A percentile compares a stretch with the other conserved stretches of the same genome.
These are phyloP conservation scores for Puccinellia tenuiflora DNA, from an alignment of 176 grass and related monocot species.

Conservation along the genomic window DNA sequence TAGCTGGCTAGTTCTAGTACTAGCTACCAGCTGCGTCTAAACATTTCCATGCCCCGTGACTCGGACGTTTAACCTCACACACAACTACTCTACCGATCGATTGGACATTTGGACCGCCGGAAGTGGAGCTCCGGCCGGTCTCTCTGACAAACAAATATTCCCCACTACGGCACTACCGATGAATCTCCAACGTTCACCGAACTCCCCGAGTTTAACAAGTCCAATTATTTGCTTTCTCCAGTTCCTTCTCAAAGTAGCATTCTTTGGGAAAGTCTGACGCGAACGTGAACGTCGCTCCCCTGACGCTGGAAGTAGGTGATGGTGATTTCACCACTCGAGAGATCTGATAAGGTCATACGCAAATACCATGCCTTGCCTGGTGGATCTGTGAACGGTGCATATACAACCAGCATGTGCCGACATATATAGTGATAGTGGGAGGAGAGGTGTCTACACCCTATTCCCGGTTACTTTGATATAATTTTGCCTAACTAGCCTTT, in stretches of 20 bases:
- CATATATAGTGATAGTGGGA: too few species aligned
- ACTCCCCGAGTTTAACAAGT: slow-evolving; percentile 16
- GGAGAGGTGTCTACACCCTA: neutral
- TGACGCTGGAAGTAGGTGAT: slow-evolving; percentile 34
- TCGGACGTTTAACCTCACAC: neutral
- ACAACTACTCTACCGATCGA: neutral
- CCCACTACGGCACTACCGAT: slow-evolving; percentile 2
- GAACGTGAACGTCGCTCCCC: neutral
- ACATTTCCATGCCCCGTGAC: neutral
- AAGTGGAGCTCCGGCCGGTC: neutral
- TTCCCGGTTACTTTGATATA: neutral
- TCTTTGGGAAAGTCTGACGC: neutral
- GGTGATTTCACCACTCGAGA: slow-evolving; percentile 37
- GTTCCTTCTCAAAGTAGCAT: slow-evolving; percentile 1
- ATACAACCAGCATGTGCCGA: neutral
- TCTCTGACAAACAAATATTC: neutral
- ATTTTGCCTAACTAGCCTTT: too few species aligned
- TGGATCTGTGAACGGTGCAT: neutral
- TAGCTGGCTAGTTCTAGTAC: too few species aligned
- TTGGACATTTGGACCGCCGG: neutral
- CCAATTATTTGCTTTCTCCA: slow-evolving; percentile 32
- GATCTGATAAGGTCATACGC: slow-evolving; percentile 33
- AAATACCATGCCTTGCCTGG: neutral
- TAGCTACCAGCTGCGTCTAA: neutral
- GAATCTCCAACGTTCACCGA: slow-evolving; percentile 1